A percentile compares a stretch with the other conserved stretches of the same genome.
Evolutionary conservation across 352 stramenopile species (phyloP).

Genomic region (Elongisporangium prolatum): DNA sequence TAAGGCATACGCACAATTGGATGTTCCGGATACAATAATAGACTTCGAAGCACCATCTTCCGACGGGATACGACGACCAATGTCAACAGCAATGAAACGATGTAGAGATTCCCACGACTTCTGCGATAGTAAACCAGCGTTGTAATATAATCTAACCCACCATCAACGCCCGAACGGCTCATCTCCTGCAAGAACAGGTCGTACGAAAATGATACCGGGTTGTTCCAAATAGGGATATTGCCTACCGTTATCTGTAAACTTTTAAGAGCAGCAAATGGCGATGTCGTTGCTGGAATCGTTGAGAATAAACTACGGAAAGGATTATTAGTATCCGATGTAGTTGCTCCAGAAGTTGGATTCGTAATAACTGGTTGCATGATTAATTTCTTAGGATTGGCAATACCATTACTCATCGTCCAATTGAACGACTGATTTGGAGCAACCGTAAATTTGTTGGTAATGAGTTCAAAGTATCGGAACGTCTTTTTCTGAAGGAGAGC

Average conservation of each 20-base stretch:
- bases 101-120: conserved; percentile 8
- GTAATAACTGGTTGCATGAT: conserved; percentile 1
- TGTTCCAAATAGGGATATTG: too few relatives aligned
- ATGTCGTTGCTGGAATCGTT: conserved; percentile 11
- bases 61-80: too few relatives aligned
- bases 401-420: conserved; percentile 3
- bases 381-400: conserved; percentile 2
- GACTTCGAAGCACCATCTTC: too few relatives aligned
- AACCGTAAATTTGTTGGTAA: conserved; percentile 12
- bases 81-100: conserved; percentile 2
- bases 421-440: background rate
- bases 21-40: too few relatives aligned
- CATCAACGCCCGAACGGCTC: conserved; percentile 11
- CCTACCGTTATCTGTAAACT: conserved; percentile 4
- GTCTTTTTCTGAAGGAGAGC: conserved; percentile 8
- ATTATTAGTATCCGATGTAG: conserved; percentile 11
- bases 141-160: conserved; percentile 10
- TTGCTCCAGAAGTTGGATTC: conserved; percentile 6
- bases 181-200: conserved; percentile 16
- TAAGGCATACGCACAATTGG: too few relatives aligned
- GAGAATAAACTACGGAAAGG: conserved; percentile 5
- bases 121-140: conserved; percentile 2
- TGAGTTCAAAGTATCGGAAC: conserved; percentile 14
- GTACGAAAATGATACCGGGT: conserved; percentile 12
- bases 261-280: conserved; percentile 6